Evolutionary conservation across 2,329 filamentous ascomycete genomes (phyloP).

Genomic region (Hortaea werneckii): DNA sequence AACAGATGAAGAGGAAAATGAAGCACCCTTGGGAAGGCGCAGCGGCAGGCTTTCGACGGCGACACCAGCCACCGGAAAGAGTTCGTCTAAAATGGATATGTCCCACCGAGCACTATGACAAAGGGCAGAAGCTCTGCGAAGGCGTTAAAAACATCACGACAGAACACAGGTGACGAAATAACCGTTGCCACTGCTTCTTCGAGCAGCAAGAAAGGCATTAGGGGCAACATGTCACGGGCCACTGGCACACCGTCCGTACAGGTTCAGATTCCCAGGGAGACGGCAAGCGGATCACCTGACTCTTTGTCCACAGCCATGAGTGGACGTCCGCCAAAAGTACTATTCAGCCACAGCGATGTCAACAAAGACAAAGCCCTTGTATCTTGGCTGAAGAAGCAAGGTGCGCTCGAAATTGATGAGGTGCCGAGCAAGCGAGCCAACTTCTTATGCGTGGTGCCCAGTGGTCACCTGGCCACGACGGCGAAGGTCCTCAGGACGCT

Average conservation of each 20-base stretch:
- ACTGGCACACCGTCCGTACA: neutral
- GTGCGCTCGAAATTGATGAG: slow-evolving; percentile 20
- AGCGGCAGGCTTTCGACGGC: no score
- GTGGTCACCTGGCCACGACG: slow-evolving; percentile 31
- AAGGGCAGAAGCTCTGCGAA: neutral
- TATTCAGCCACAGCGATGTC: slow-evolving; percentile 12
- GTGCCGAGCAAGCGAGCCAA: slow-evolving; percentile 23
- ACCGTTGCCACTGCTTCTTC: neutral
- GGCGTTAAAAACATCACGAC: neutral
- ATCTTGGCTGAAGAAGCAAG: slow-evolving; percentile 27
- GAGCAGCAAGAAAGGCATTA: neutral
- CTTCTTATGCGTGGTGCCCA: slow-evolving; percentile 28
- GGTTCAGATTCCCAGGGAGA: neutral
- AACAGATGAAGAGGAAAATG: no score
- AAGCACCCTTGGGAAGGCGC: no score
- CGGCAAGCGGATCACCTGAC: neutral
- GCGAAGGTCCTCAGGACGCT: slow-evolving; percentile 37
- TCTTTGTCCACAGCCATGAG: neutral
- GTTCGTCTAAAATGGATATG: neutral
- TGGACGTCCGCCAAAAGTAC: slow-evolving; percentile 9
- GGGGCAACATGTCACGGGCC: neutral
- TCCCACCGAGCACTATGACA: neutral
- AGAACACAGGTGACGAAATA: neutral
- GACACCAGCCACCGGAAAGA: no score
- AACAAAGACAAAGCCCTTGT: slow-evolving; percentile 13